Evolutionary conservation across 345 rosid species (phyloP).

Genomic region (Eucalyptus pauciflora): DNA sequence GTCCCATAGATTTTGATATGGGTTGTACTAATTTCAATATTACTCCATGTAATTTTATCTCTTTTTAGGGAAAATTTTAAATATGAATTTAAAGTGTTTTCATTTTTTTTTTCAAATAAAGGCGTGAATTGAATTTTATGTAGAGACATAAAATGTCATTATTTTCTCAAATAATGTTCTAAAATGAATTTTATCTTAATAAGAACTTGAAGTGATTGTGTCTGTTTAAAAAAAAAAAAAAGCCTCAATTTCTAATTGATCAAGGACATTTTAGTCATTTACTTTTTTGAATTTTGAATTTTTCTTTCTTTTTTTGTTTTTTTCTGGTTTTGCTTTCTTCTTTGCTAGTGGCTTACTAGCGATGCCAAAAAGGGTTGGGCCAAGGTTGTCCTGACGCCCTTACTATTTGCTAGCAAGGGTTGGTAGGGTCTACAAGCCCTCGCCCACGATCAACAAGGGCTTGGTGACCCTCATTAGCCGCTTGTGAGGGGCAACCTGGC

Average conservation of each 20-base stretch:
- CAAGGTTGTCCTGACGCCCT: accelerated
- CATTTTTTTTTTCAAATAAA: accelerated
- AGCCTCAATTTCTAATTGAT: no score
- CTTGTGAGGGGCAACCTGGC: accelerated
- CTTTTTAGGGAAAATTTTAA: not conserved
- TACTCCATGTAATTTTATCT: not conserved
- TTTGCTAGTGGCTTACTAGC: no score
- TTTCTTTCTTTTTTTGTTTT: accelerated
- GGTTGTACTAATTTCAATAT: not conserved
- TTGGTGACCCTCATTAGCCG: accelerated
- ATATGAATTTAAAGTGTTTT: accelerated
- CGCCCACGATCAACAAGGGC: accelerated
- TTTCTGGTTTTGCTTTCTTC: no score
- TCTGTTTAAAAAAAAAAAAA: accelerated
- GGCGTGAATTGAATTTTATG: accelerated
- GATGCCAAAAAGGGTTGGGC: accelerated
- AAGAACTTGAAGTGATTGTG: accelerated
- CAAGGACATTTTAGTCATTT: accelerated
- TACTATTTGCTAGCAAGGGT: accelerated
- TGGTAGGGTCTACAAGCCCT: accelerated
- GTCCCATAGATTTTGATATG: not conserved
- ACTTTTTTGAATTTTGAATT: no score
- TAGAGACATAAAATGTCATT: accelerated
- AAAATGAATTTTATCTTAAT: no score
- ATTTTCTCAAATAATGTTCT: accelerated